Evolutionary conservation across 1,139 yeast genomes (phyloP), one percentile per base, ranked within the genome.

Genomic region (Kodamaea suecica): DNA sequence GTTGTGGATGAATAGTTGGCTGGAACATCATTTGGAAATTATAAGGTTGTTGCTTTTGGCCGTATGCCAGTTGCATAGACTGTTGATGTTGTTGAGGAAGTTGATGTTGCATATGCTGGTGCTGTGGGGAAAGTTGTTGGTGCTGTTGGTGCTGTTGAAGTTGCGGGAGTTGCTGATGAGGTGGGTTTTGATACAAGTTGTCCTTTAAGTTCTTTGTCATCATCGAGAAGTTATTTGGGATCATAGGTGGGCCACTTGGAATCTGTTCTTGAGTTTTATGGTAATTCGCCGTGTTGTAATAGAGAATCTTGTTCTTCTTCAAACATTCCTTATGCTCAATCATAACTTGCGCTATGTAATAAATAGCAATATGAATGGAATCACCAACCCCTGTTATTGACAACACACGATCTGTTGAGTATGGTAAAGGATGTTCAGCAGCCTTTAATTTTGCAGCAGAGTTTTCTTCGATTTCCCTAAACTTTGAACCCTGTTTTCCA

Each of bases 341-440:
- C 37, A 82, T 66, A 5, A 84, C 81, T 53, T 79, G 81, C 2
- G 84, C 78, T 38, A 86, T 72, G 52, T 82, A 82, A 55, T 80
- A 84, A 1, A 82, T 69, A 5, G 96, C 96, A 47, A 85, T 84
- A 52, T 85, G 95, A 34, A 88, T 76, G 3, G 95, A 90, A 59
- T 84, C 95, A 3, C 90, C 88, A 8, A 84, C 94, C 4, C 97
- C 97, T 10, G 73, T 66, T 13, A 88, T 73, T 20, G 80, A 71
- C 36, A 88, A 62, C 4, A 84, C 69, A 40, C 95, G 71, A 55
- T 88, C 97, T 11, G 92, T 85, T 1, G 95, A 84, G 42, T 74
- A 74, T 1, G 95, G 88, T 45, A 88, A 66, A 14, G 83, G 76
- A 33, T 77, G 76, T 35, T 84, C 92, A 14, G 85, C 86, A 2